phyloP scores from a whole-genome alignment of 306 rosid species.

The Gynostemma pentaphyllum region DNA sequence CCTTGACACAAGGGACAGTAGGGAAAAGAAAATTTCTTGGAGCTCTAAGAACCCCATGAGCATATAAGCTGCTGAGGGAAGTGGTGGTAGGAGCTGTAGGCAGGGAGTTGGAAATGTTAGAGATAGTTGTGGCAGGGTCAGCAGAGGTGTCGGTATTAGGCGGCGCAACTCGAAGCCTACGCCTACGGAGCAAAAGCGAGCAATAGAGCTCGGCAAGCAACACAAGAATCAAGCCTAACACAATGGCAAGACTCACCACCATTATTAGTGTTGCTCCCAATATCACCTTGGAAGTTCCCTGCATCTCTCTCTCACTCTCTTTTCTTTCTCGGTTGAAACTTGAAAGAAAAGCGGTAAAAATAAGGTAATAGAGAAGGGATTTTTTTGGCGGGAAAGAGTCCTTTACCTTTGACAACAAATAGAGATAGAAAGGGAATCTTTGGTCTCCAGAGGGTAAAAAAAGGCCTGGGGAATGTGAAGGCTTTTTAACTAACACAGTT shows the following conservation, averaged over 20 bases:
- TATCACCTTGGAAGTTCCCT: constrained; percentile 75
- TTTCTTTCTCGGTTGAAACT: background rate
- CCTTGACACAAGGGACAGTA: constrained; percentile 20
- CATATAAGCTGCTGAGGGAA: constrained; percentile 29
- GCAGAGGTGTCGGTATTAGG: constrained; percentile 24
- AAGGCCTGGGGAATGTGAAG: constrained; percentile 40
- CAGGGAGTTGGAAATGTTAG: background rate
- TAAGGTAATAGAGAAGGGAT: constrained; percentile 18
- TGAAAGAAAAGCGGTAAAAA: background rate
- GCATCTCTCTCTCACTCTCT: constrained; percentile 38
- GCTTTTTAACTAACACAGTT: constrained; percentile 22
- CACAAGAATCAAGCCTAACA: constrained; percentile 63
- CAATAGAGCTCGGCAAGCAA: constrained; percentile 89
- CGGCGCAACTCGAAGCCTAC: constrained; percentile 52
- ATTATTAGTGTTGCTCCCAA: constrained; percentile 80
- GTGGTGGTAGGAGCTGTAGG: constrained; percentile 12
- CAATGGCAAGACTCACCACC: constrained; percentile 73
- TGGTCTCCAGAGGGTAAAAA: constrained; percentile 9
- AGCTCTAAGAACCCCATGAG: constrained; percentile 73
- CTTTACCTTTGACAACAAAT: constrained; percentile 1
- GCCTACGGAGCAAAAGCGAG: constrained; percentile 75
- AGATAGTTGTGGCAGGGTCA: background rate
- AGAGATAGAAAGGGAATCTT: constrained; percentile 3
- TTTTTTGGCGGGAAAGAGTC: constrained; percentile 51
- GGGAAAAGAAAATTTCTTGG: constrained; percentile 71